A percentile compares a stretch with the other conserved stretches of the same genome.
Conservation (phyloP, 345 rosid species). For the Bruguiera parviflora region DNA sequence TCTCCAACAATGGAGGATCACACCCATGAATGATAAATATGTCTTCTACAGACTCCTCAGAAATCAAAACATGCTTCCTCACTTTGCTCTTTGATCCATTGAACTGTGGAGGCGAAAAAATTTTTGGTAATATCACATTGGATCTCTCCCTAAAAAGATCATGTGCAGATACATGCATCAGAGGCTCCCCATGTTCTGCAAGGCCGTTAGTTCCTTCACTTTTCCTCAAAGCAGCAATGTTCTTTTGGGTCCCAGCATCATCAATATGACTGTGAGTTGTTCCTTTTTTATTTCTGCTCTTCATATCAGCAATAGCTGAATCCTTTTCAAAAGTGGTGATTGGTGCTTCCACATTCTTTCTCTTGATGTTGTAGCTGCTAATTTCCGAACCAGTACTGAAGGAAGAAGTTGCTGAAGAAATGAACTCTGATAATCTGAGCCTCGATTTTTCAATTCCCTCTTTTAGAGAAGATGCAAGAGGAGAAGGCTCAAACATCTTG, state of each 20-base stretch:
- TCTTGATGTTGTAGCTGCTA: slow-evolving; percentile 7
- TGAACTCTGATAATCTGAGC: slow-evolving; percentile 33
- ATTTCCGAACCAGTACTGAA: slow-evolving; percentile 28
- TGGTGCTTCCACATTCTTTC: slow-evolving; percentile 25
- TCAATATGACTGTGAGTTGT: slow-evolving; percentile 7
- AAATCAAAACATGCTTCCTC: slow-evolving; percentile 17
- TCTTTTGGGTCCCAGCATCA: slow-evolving; percentile 21
- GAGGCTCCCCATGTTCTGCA: slow-evolving; percentile 19
- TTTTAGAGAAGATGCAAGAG: slow-evolving; percentile 39
- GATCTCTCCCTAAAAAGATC: slow-evolving; percentile 27
- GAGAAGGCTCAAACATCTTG: slow-evolving; percentile 40
- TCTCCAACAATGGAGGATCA: slow-evolving; percentile 18
- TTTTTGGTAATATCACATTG: slow-evolving; percentile 16
- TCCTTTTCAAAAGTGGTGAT: slow-evolving; percentile 38
- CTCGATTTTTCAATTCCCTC: slow-evolving; percentile 51
- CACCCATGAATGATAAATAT: slow-evolving; percentile 11
- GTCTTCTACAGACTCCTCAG: slow-evolving; percentile 19
- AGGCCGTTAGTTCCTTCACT: slow-evolving; percentile 15
- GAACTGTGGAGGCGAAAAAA: slow-evolving; percentile 25
- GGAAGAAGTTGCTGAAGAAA: slow-evolving; percentile 37
- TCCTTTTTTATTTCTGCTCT: slow-evolving; percentile 16
- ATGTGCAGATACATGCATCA: slow-evolving; percentile 10
- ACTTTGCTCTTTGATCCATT: slow-evolving; percentile 23
- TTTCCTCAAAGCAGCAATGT: slow-evolving; percentile 21
- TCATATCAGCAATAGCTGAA: slow-evolving; percentile 29